Evolutionary conservation across 2,329 filamentous ascomycete species (phyloP).

Genomic region (Kalmusia sp.): DNA sequence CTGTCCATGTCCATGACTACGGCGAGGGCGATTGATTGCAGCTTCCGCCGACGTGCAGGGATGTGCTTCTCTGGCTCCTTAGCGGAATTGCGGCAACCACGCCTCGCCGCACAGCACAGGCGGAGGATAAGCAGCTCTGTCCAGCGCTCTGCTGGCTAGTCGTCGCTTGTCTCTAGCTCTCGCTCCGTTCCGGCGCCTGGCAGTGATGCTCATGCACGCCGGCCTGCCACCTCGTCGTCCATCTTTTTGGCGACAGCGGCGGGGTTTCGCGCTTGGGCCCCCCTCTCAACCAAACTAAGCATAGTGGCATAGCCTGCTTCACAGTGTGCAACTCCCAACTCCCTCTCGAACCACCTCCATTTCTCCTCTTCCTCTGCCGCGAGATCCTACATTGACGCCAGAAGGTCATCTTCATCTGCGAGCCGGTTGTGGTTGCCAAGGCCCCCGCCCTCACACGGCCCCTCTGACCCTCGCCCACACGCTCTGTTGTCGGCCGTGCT

Average conservation of each 20-base stretch:
- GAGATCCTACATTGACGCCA: neutral
- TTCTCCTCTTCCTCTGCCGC: neutral
- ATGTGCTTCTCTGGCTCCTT: neutral
- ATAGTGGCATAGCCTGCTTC: neutral
- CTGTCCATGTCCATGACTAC: slow-evolving; percentile 20
- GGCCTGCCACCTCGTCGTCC: neutral
- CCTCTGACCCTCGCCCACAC: slow-evolving; percentile 4
- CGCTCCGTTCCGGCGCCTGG: neutral
- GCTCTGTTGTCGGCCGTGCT: slow-evolving; percentile 3
- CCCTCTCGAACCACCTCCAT: neutral
- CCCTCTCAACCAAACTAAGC: too few relatives aligned
- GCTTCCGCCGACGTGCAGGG: neutral
- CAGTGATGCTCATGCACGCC: neutral
- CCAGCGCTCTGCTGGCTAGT: slow-evolving; percentile 3
- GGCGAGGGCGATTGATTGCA: slow-evolving; percentile 1
- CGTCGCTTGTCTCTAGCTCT: neutral
- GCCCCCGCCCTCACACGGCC: neutral
- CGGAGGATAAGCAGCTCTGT: neutral
- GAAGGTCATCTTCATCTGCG: neutral
- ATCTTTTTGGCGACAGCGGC: slow-evolving; percentile 1
- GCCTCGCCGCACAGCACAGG: neutral
- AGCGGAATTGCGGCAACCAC: neutral
- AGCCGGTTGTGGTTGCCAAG: slow-evolving; percentile 4
- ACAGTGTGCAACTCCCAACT: neutral
- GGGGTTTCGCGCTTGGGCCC: too few relatives aligned